Evolutionary conservation across 345 rosid species (phyloP).

Genomic region (Punica granatum): DNA sequence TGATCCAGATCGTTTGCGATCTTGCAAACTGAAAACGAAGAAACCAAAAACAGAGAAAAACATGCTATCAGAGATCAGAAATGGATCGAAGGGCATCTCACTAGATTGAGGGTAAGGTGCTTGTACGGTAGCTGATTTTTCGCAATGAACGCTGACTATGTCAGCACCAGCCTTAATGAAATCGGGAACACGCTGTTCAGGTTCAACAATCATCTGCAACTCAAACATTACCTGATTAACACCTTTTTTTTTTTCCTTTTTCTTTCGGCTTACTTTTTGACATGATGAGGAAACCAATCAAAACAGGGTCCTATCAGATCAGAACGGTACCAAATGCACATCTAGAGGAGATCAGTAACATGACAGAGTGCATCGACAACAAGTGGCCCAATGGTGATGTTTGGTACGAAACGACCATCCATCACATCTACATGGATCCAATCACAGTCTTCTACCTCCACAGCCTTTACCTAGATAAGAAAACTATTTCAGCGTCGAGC

Average conservation of each 20-base stretch:
- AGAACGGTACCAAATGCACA: constrained; percentile 70
- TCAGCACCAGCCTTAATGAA: constrained; percentile 98
- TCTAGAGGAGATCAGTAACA: constrained; percentile 90
- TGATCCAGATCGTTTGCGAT: background rate
- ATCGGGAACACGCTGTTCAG: constrained; percentile 84
- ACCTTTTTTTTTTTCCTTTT: background rate
- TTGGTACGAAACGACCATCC: constrained; percentile 98
- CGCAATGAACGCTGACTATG: constrained; percentile 93
- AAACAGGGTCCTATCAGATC: too few species aligned
- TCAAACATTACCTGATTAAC: constrained; percentile 6
- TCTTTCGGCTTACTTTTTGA: background rate
- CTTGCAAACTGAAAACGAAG: background rate
- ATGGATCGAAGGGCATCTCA: constrained; percentile 14
- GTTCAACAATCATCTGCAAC: constrained; percentile 90
- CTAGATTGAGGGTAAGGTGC: constrained; percentile 78
- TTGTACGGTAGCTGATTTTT: constrained; percentile 87
- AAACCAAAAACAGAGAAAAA: too few species aligned
- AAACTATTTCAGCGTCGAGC: too few species aligned
- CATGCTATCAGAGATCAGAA: background rate
- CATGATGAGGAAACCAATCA: too few species aligned
- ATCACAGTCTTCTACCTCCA: constrained; percentile 82
- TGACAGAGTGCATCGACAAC: constrained; percentile 93
- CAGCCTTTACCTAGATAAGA: constrained; percentile 68
- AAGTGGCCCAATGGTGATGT: constrained; percentile 94
- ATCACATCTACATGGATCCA: constrained; percentile 97